phyloP scores from a whole-genome alignment of 768 basidiomycete species.

The Kwoniella sp. region DNA sequence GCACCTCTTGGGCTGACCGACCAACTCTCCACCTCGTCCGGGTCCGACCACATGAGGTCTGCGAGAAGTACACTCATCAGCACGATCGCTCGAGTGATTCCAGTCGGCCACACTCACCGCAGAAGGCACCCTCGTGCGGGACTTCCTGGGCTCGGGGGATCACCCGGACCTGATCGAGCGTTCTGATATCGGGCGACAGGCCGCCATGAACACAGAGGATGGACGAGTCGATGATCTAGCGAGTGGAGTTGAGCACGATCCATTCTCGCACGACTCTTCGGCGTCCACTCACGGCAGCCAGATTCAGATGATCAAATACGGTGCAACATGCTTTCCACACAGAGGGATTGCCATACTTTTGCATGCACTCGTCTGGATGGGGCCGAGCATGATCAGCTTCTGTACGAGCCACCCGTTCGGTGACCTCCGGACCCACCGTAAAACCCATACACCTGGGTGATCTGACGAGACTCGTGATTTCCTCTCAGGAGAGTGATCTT shows the following conservation, averaged over 20 bases:
- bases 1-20: slow-evolving; percentile 94
- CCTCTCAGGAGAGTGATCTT: slow-evolving; percentile 95
- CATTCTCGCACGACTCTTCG: background rate
- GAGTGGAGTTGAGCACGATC: background rate
- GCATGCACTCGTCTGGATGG: slow-evolving; percentile 79
- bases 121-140: slow-evolving; percentile 55
- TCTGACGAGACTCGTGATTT: slow-evolving; percentile 98
- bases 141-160: slow-evolving; percentile 60
- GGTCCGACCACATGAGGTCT: slow-evolving; percentile 99
- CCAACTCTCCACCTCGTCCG: slow-evolving; percentile 94
- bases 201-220: slow-evolving; percentile 94
- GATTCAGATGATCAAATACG: slow-evolving; percentile 91
- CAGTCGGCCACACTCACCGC: no score
- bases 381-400: background rate
- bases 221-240: slow-evolving; percentile 85
- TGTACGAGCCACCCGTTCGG: background rate
- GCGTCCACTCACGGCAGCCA: slow-evolving; percentile 71
- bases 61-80: background rate
- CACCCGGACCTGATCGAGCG: slow-evolving; percentile 88
- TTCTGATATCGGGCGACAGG: slow-evolving; percentile 89
- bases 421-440: slow-evolving; percentile 62
- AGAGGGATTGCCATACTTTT: slow-evolving; percentile 89
- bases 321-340: slow-evolving; percentile 98
- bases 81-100: no score
- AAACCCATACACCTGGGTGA: slow-evolving; percentile 99